Evolutionary conservation across 176 grass and related monocot species (phyloP).

Genomic region (Saccharum officinarum): DNA sequence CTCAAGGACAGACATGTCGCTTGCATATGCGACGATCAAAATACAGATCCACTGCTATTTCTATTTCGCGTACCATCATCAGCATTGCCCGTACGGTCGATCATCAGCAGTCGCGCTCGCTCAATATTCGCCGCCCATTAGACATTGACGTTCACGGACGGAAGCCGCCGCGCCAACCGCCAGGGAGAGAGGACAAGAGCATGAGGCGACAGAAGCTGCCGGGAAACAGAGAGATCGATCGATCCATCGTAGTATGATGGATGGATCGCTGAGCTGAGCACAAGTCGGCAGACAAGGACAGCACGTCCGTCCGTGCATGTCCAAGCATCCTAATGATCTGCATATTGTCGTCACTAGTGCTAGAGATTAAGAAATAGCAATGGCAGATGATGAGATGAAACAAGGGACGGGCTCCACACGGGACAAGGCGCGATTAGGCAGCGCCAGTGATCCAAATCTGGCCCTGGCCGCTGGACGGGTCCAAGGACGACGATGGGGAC

Average conservation of each 20-base stretch:
- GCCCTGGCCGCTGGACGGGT: neutral
- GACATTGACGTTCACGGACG: constrained; percentile 3
- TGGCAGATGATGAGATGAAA: neutral
- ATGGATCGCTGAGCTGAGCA: neutral
- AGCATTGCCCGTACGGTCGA: too few relatives aligned
- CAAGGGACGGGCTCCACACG: neutral
- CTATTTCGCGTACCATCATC: too few relatives aligned
- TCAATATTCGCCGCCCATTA: too few relatives aligned
- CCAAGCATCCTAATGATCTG: neutral
- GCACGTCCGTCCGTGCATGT: neutral
- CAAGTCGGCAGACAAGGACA: neutral
- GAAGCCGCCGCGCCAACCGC: too few relatives aligned
- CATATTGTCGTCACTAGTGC: neutral
- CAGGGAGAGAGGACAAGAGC: neutral
- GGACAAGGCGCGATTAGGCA: neutral
- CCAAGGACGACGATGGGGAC: too few relatives aligned
- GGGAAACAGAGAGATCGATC: neutral
- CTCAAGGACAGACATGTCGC: too few relatives aligned
- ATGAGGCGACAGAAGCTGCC: neutral
- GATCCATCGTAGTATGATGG: neutral
- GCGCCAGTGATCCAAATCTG: constrained; percentile 1
- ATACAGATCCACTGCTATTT: too few relatives aligned
- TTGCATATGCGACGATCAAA: too few relatives aligned
- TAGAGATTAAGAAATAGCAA: neutral
- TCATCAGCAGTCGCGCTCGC: too few relatives aligned